Conservation (phyloP, 495 filamentous ascomycete species). For the Aspergillus panamensis region DNA sequence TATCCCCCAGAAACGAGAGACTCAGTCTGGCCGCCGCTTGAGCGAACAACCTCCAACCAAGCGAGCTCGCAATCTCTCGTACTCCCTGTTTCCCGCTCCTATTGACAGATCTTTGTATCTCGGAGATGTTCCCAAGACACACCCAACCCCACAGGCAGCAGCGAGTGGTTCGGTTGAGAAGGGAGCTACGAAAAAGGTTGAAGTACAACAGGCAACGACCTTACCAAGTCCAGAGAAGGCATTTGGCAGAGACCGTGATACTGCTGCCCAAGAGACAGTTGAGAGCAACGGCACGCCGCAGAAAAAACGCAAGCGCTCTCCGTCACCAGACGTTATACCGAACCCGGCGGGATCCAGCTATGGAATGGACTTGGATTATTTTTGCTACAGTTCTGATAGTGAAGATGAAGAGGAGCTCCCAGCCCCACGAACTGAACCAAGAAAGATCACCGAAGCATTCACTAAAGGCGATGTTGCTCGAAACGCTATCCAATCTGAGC, state of each 20-base stretch:
- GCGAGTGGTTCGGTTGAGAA: background rate
- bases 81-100: slow-evolving; percentile 25
- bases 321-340: slow-evolving; percentile 44
- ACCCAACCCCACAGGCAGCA: background rate
- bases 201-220: slow-evolving; percentile 1
- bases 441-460: slow-evolving; percentile 2
- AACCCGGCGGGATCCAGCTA: slow-evolving; percentile 44
- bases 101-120: slow-evolving; percentile 24
- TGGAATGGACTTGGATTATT: slow-evolving; percentile 44
- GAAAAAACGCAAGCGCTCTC: slow-evolving; percentile 41
- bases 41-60: slow-evolving; percentile 20
- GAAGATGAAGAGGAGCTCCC: slow-evolving; percentile 27
- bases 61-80: slow-evolving; percentile 19
- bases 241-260: slow-evolving; percentile 4
- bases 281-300: slow-evolving; percentile 2
- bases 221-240: background rate
- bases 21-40: slow-evolving; percentile 11
- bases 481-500: slow-evolving; percentile 21
- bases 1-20: slow-evolving; percentile 1
- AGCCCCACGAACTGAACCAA: slow-evolving; percentile 10
- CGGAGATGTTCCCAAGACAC: slow-evolving; percentile 19
- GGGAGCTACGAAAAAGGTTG: background rate
- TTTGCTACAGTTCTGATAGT: slow-evolving; percentile 35
- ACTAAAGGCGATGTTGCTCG: slow-evolving; percentile 19
- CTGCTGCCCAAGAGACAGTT: background rate